Base-by-base conservation (phyloP, 805 yeast genomes). In the Saturnispora silvae region DNA sequence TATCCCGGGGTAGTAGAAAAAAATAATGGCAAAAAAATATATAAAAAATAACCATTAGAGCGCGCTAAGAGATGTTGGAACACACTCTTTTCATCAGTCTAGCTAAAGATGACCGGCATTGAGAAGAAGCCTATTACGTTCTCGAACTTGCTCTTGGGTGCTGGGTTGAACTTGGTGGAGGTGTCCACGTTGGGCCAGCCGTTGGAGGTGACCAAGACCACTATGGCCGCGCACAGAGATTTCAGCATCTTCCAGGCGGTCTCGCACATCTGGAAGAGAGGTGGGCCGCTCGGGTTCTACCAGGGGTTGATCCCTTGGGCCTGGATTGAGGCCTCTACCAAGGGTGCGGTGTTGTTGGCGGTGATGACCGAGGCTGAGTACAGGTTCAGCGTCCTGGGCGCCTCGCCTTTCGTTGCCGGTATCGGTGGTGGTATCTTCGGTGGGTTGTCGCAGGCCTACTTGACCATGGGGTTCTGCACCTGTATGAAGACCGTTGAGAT, bases 301-400 rank as follows among this genome's bases (percentile, higher is more conserved):
- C 98, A 92, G 61, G 98, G 98, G 23, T 69, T 92, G 56, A 87
- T 89, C 46, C 98, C 98, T 33, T 92, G 98, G 98, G 98, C 97
- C 5, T 87, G 97, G 96, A 82, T 92, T 49, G 98, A 89, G 62
- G 98, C 96, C 8, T 82, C 95, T n/a, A 92, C 98, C 26, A 92
- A 92, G 60, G 98, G 98, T 58, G 96, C 97, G 4, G 95, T 87
- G 6, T 67, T 92, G 40, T 68, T 92, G 48, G 92, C 92, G 52
- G 96, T 86, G 24, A 80, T 95, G 32, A 77, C 94, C 32, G 97
- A 92, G 57, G 82, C 86, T 36, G 97, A 92, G 61, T 84, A 83
- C 59, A 72, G 70, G 34, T 75, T 78, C 50, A 77, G 69, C 52
- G 60, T 57, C 24, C 42, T 79, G 16, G 94, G 94, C 35, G 68